These are phyloP conservation scores for Colletotrichum orbiculare DNA, from an alignment of 2,329 filamentous ascomycete species.

Conservation along the genomic window DNA sequence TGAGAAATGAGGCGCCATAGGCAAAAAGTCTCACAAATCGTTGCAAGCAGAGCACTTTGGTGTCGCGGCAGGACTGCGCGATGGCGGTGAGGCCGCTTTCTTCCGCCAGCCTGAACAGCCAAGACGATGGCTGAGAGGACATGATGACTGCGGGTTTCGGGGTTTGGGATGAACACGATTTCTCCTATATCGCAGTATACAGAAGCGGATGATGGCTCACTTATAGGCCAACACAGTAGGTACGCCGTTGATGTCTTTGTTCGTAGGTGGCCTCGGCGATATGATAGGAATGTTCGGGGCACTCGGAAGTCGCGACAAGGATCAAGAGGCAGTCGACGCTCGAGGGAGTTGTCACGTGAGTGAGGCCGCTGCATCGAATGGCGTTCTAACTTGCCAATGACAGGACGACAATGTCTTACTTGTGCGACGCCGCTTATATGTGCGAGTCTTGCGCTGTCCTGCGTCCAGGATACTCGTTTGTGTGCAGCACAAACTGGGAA, in stretches of 20 bases:
- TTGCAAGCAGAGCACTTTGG: constrained; percentile 67
- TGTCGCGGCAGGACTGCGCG: constrained; percentile 55
- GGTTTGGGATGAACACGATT: neutral
- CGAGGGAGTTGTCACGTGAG: constrained; percentile 5
- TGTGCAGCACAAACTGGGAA: too few species aligned
- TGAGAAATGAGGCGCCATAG: constrained; percentile 68
- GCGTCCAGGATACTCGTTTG: too few species aligned
- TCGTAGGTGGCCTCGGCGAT: constrained; percentile 25
- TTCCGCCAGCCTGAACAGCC: constrained; percentile 36
- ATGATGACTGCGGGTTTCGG: constrained; percentile 8
- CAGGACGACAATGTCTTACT: neutral
- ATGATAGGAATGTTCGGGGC: constrained; percentile 22
- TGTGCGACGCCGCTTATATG: neutral
- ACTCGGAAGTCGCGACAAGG: constrained; percentile 9
- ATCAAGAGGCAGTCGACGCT: neutral
- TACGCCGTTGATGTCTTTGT: neutral
- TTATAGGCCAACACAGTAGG: constrained; percentile 15
- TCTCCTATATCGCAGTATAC: neutral
- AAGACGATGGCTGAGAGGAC: constrained; percentile 13
- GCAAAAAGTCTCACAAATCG: constrained; percentile 72
- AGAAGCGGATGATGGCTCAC: neutral
- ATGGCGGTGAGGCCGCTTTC: constrained; percentile 60
- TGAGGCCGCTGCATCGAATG: neutral
- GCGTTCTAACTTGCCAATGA: constrained; percentile 6
- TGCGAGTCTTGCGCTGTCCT: too few species aligned